Base-by-base conservation (phyloP, 805 yeast species). In the Candida chauliodis region DNA sequence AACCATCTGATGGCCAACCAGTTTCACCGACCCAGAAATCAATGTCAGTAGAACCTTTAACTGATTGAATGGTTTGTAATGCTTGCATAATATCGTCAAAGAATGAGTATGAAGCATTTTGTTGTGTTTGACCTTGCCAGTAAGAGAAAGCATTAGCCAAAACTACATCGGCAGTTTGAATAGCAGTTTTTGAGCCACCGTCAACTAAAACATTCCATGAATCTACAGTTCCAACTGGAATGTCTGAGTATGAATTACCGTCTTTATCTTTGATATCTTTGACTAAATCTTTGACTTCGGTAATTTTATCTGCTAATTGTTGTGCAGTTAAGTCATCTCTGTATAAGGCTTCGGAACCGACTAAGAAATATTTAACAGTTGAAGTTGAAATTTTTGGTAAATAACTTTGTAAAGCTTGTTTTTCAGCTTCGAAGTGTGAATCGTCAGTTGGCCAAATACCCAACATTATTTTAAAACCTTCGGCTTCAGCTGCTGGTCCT, bases 21-120 rank as follows among this genome's bases (percentile, higher is more conserved):
- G 97, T 89, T 73, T 90, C 96, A 64, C 97, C 96, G 55, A 89
- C 93, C 89, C 91, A 90, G 75, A 90, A 88, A 41, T 79, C 75
- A 53, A 91, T 76, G 65, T 88, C 90, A 42, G 91, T 81, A 44
- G 84, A 67, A 46, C 96, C 96, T 75, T 91, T 90, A 52, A 76
- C 64, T 51, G 87, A 71, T 75, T 91, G 96, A 55, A 91, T 79
- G 45, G 74, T 71, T 72, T 88, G 95, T 62, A 91, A 71, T 49
- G 97, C 96, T 75, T 91, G 97, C 96, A 90, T 89, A 63, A 91
- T 87, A 63, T 91, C 97, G 61, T 90, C 97, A 50, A 88, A 78
- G 83, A 90, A 91, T 2, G 96, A 88, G 75, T 78, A 86, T 13
- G 95, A 79, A 19, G 96, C 78, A 63, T 90, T 90, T 35, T 63